Conservation (phyloP, 306 rosid genomes). For the Trifolium subterraneum region DNA sequence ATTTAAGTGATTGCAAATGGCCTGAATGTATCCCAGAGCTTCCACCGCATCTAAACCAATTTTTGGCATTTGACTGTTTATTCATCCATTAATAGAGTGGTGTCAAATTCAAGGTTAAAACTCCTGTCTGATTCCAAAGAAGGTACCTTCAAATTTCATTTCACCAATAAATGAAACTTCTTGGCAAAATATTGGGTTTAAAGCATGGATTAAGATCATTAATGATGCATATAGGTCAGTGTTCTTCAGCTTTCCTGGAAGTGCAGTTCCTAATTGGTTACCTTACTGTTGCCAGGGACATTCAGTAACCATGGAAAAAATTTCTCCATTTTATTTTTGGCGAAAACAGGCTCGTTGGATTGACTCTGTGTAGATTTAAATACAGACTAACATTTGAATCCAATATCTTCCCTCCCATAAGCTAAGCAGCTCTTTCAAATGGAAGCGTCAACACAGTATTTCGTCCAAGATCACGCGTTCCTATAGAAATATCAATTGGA, state of each 20-base stretch:
- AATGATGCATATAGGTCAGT: constrained; percentile 14
- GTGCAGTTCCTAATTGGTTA: constrained; percentile 38
- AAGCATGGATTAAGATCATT: constrained; percentile 19
- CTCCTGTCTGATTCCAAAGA: not conserved
- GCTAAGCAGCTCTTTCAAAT: no score
- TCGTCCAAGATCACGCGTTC: no score
- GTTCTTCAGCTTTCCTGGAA: constrained; percentile 39
- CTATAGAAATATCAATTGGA: no score
- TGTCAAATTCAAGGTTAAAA: constrained; percentile 7
- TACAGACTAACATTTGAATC: no score
- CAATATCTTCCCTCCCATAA: no score
- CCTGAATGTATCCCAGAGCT: constrained; percentile 19
- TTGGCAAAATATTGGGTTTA: not conserved
- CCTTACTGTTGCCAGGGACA: not conserved
- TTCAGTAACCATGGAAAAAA: constrained; percentile 29
- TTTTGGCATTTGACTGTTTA: no score
- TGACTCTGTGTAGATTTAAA: no score
- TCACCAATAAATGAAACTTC: constrained; percentile 32
- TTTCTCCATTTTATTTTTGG: no score
- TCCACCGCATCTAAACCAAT: no score
- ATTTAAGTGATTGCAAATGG: constrained; percentile 22
- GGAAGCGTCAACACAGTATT: no score
- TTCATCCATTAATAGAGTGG: no score
- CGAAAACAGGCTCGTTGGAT: no score
- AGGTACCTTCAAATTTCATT: constrained; percentile 18